These are phyloP conservation scores for Pisolithus orientalis DNA, from an alignment of 768 basidiomycete genomes.

Conservation along the genomic window DNA sequence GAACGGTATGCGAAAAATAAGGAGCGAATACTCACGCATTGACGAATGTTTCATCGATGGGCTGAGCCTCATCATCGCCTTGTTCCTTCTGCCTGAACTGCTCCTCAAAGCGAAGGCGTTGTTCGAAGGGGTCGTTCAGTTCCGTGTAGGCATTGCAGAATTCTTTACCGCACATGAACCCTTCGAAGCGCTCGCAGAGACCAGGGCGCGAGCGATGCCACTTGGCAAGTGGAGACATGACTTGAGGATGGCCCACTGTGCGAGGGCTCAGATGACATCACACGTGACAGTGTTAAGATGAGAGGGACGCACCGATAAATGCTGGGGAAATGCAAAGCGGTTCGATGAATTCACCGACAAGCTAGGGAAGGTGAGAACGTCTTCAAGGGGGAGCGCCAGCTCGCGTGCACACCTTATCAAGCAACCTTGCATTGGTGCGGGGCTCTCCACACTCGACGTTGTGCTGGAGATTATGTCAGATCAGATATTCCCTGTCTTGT, in stretches of 20 bases:
- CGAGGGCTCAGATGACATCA: not conserved
- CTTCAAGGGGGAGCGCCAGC: not conserved
- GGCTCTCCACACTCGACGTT: conserved; percentile 96
- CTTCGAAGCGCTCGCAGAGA: conserved; percentile 97
- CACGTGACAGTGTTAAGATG: conserved; percentile 1
- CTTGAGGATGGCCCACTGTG: conserved; percentile 93
- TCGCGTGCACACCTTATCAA: conserved; percentile 70
- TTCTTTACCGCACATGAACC: conserved; percentile 97
- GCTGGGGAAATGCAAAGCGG: conserved; percentile 93
- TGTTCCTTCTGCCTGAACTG: conserved; percentile 91
- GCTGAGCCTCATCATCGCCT: conserved; percentile 98
- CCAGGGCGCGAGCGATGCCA: conserved; percentile 96
- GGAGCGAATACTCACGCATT: conserved; percentile 63
- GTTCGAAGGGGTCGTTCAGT: conserved; percentile 98
- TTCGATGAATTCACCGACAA: conserved; percentile 98
- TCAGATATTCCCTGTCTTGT: not conserved
- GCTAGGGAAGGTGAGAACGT: conserved; percentile 36
- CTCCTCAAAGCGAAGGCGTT: conserved; percentile 93
- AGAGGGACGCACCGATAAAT: conserved; percentile 70
- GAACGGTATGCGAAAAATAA: not conserved
- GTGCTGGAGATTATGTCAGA: conserved; percentile 45
- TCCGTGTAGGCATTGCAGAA: conserved; percentile 99
- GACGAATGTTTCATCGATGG: conserved; percentile 91
- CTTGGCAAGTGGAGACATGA: conserved; percentile 99
- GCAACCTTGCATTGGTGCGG: conserved; percentile 86